phyloP scores from a whole-genome alignment of 768 basidiomycete species.

The Dioszegia crocea region DNA sequence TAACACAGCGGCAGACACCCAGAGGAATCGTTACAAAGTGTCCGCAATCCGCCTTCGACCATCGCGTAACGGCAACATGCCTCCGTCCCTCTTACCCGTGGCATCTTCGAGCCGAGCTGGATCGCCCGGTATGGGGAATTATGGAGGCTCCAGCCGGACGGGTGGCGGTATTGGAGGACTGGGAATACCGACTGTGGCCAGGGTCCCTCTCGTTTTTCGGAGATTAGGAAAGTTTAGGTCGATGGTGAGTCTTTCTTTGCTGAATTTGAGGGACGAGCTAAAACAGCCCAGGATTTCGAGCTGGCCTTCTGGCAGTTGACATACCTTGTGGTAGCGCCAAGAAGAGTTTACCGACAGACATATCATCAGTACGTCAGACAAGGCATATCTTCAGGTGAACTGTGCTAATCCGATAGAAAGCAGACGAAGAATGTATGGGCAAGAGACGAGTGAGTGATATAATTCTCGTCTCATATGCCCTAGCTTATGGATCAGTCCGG shows the following conservation, averaged over 20 bases:
- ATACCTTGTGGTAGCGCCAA: conserved; percentile 85
- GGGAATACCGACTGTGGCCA: background rate
- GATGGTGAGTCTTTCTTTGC: background rate
- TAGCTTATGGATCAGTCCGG: conserved; percentile 56
- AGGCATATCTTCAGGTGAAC: background rate
- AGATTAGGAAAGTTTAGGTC: conserved; percentile 10
- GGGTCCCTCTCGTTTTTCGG: conserved; percentile 3
- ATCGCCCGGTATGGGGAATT: background rate
- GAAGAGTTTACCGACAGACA: conserved; percentile 94
- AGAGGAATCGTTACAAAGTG: background rate
- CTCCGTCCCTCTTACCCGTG: conserved; percentile 1
- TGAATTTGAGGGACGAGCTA: background rate
- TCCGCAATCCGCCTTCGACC: conserved; percentile 8
- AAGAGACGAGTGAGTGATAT: conserved; percentile 64
- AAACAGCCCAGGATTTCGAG: conserved; percentile 77
- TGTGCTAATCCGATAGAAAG: conserved; percentile 43
- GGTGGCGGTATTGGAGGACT: background rate
- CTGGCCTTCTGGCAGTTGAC: conserved; percentile 93
- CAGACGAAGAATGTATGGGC: conserved; percentile 99
- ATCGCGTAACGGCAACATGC: conserved; percentile 5
- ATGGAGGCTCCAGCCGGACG: background rate
- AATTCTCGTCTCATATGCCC: background rate
- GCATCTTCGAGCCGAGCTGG: conserved; percentile 3
- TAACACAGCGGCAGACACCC: no score
- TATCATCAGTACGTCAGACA: conserved; percentile 76